A percentile compares a stretch with the other conserved stretches of the same genome.
Conservation (phyloP, 1,284 basidiomycete species). For the Apiotrichum mycotoxinovorans region DNA sequence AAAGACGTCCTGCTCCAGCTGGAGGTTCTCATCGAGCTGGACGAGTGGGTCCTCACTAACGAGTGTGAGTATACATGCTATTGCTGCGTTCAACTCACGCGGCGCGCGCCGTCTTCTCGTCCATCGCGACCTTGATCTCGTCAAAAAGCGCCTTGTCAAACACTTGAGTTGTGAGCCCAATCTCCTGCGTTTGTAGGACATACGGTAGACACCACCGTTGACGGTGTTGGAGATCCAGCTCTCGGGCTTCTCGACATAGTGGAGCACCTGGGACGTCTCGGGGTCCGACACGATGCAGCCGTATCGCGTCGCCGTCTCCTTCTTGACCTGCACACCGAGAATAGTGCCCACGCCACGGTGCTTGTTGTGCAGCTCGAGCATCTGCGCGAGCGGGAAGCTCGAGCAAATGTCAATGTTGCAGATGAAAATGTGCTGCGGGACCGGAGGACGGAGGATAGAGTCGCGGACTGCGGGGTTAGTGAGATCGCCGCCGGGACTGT, state of each 20-base stretch:
- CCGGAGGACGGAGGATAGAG: slow-evolving; percentile 51
- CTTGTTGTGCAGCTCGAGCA: slow-evolving; percentile 52
- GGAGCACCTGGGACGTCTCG: slow-evolving; percentile 44
- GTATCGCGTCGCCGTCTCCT: slow-evolving; percentile 52
- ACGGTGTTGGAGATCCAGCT: slow-evolving; percentile 54
- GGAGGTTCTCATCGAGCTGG: slow-evolving; percentile 53
- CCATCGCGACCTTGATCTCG: slow-evolving; percentile 55
- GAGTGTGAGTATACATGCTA: neutral
- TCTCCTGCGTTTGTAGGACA: slow-evolving; percentile 9
- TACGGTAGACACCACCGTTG: slow-evolving; percentile 52
- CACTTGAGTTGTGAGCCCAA: slow-evolving; percentile 29
- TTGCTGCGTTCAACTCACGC: slow-evolving; percentile 42
- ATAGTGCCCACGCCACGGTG: slow-evolving; percentile 55
- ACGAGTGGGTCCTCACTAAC: slow-evolving; percentile 49
- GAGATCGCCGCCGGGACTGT: no score
- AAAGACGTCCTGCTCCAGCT: slow-evolving; percentile 56
- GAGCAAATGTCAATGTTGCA: slow-evolving; percentile 56
- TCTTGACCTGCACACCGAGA: slow-evolving; percentile 53
- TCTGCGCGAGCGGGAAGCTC: slow-evolving; percentile 51
- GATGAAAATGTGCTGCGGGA: slow-evolving; percentile 54
- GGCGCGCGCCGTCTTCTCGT: slow-evolving; percentile 51
- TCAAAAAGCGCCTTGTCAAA: slow-evolving; percentile 55
- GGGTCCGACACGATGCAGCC: slow-evolving; percentile 55
- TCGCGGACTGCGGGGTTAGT: slow-evolving; percentile 51
- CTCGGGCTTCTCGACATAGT: slow-evolving; percentile 56